phyloP scores from a whole-genome alignment of 2,329 filamentous ascomycete species.

The Thelonectria blattea region DNA sequence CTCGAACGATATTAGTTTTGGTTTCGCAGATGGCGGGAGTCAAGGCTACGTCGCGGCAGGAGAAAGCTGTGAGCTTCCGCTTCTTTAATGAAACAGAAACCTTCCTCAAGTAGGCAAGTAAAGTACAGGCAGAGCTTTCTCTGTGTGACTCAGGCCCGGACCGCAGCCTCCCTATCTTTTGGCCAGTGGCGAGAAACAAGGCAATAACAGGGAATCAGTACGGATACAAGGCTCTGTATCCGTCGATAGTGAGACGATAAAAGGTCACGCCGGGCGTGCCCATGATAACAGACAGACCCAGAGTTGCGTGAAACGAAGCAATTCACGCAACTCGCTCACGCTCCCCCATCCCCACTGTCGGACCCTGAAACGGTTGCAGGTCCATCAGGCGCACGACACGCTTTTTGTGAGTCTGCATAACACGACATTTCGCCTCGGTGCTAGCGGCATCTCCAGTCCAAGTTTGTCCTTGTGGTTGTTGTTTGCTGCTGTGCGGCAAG shows the following conservation, averaged over 20 bases:
- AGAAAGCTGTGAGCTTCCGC: neutral
- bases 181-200: neutral
- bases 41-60: neutral
- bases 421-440: neutral
- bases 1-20: neutral
- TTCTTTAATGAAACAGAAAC: conserved; percentile 13
- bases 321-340: no score
- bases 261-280: no score
- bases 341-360: conserved; percentile 9
- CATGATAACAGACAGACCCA: no score
- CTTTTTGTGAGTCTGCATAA: conserved; percentile 2
- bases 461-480: neutral
- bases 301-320: no score
- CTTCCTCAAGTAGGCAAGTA: conserved; percentile 16
- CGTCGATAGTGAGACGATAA: neutral
- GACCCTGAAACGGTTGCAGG: neutral
- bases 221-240: no score
- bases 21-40: neutral
- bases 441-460: neutral
- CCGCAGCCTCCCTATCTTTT: neutral
- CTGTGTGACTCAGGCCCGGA: conserved; percentile 16
- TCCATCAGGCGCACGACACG: conserved; percentile 27
- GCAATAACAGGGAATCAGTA: neutral
- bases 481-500: no score
- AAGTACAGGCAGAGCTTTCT: neutral